Conservation (phyloP, 345 rosid species). For the Moricandia moricandioides region DNA sequence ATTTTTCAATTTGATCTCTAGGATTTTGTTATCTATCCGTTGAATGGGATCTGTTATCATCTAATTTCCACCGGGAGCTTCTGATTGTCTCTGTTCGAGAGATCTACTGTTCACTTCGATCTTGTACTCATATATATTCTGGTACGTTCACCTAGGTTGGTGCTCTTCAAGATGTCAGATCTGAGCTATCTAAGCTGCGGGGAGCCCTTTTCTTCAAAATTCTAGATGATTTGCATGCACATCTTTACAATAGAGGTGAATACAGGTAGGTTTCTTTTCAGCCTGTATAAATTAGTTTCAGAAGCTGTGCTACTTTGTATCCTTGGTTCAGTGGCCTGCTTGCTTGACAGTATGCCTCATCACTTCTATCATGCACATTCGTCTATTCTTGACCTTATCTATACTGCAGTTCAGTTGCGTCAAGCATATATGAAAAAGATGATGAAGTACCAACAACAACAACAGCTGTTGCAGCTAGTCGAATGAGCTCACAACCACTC, state of each 20-base stretch:
- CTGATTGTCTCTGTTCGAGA: slow-evolving; percentile 5
- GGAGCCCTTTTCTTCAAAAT: slow-evolving; percentile 82
- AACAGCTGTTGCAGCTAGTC: slow-evolving; percentile 61
- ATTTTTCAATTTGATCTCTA: slow-evolving; percentile 9
- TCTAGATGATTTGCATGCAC: slow-evolving; percentile 94
- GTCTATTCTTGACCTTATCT: slow-evolving; percentile 38
- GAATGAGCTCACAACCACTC: slow-evolving; percentile 66
- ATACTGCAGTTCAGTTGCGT: slow-evolving; percentile 72
- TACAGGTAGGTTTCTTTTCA: slow-evolving; percentile 55
- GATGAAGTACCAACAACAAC: slow-evolving; percentile 92
- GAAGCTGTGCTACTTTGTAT: slow-evolving; percentile 9
- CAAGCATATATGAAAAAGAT: slow-evolving; percentile 74
- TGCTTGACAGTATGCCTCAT: slow-evolving; percentile 9
- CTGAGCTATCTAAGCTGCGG: slow-evolving; percentile 85
- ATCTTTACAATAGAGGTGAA: slow-evolving; percentile 95
- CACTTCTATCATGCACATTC: slow-evolving; percentile 14
- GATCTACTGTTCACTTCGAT: slow-evolving; percentile 20
- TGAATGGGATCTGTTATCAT: slow-evolving; percentile 13
- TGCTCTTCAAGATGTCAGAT: slow-evolving; percentile 97
- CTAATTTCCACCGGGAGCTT: slow-evolving; percentile 10
- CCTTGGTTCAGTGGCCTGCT: slow-evolving; percentile 5
- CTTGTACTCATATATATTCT: slow-evolving; percentile 24
- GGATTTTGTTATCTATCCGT: slow-evolving; percentile 1
- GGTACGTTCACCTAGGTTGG: slow-evolving; percentile 66
- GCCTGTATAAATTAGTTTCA: not conserved